Percentiles rank a stretch among this genome's conserved stretches.
These are phyloP conservation scores for slime mould (Dictyostelium discoideum) DNA, from an alignment of 78 protist genomes.

Conservation along the genomic window DNA sequence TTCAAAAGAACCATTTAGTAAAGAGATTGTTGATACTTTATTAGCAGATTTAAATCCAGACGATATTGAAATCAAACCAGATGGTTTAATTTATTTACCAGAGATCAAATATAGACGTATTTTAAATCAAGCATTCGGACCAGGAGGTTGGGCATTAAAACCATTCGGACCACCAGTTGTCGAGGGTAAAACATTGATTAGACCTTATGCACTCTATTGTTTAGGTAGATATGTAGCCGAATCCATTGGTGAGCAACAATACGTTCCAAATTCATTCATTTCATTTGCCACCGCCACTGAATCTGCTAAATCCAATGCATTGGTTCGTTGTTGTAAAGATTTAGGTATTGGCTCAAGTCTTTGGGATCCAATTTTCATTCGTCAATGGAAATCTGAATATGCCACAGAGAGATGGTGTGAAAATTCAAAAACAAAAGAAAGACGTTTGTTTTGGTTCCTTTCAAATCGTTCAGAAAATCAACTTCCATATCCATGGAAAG, in stretches of 20 bases:
- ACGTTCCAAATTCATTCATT: background rate
- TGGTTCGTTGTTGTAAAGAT: conserved; percentile 86
- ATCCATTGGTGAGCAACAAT: conserved; percentile 78
- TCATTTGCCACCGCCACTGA: conserved; percentile 82
- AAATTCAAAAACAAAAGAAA: conserved; percentile 65
- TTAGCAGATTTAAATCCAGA: conserved; percentile 38
- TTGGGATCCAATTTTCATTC: conserved; percentile 83
- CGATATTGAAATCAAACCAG: conserved; percentile 83
- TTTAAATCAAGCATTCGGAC: conserved; percentile 82
- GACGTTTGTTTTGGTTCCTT: conserved; percentile 37
- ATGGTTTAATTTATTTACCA: conserved; percentile 85
- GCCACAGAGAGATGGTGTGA: conserved; percentile 64
- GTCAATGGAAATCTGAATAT: conserved; percentile 68
- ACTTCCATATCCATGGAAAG: conserved; percentile 75
- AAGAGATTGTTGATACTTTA: conserved; percentile 47
- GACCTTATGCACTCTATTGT: conserved; percentile 84
- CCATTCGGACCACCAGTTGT: conserved; percentile 77
- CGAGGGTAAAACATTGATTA: conserved; percentile 18
- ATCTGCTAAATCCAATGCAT: conserved; percentile 84
- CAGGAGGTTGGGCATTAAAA: conserved; percentile 89
- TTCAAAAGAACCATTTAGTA: conserved; percentile 52
- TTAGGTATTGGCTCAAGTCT: conserved; percentile 84
- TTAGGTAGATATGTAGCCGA: conserved; percentile 80
- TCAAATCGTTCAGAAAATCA: conserved; percentile 4
- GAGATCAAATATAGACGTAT: conserved; percentile 87